phyloP scores from a whole-genome alignment of 345 rosid species.

The Rhodamnia rubescens region DNA sequence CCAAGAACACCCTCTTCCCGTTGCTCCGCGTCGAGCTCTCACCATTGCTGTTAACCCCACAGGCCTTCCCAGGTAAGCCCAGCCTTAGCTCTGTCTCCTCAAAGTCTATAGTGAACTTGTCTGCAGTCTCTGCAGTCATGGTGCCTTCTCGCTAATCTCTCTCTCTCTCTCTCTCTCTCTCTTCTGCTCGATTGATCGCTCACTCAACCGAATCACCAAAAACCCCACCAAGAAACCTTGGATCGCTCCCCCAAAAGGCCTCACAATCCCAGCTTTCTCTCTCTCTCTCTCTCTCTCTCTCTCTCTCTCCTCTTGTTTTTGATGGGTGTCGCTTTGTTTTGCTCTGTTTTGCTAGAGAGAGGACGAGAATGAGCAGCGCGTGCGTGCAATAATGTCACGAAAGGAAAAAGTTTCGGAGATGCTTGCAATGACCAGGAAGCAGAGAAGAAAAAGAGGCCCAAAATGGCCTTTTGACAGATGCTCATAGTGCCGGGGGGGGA shows the following conservation, averaged over 20 bases:
- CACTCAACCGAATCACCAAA: background rate
- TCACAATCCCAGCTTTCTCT: background rate
- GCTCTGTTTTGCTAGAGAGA: background rate
- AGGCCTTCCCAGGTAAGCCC: constrained; percentile 43
- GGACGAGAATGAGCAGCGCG: background rate
- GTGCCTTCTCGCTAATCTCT: background rate
- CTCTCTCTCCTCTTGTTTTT: background rate
- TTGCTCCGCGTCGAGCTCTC: constrained; percentile 9
- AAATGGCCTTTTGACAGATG: constrained; percentile 2
- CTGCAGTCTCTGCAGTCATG: constrained; percentile 4
- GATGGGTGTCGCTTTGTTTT: background rate
- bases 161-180: background rate
- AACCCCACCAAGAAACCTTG: background rate
- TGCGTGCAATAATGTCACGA: background rate
- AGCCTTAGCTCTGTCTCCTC: constrained; percentile 84
- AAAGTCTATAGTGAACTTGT: constrained; percentile 48
- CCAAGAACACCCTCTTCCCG: constrained; percentile 64
- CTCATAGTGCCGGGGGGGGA: background rate
- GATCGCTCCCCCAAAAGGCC: background rate
- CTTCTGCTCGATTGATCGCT: background rate
- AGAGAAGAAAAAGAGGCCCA: background rate
- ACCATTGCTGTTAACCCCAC: constrained; percentile 1
- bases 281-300: too few species aligned
- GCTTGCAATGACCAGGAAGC: background rate
- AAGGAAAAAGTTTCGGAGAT: background rate